phyloP scores from a whole-genome alignment of 1,139 yeast genomes.

The Nakaseomyces nivariensis region DNA sequence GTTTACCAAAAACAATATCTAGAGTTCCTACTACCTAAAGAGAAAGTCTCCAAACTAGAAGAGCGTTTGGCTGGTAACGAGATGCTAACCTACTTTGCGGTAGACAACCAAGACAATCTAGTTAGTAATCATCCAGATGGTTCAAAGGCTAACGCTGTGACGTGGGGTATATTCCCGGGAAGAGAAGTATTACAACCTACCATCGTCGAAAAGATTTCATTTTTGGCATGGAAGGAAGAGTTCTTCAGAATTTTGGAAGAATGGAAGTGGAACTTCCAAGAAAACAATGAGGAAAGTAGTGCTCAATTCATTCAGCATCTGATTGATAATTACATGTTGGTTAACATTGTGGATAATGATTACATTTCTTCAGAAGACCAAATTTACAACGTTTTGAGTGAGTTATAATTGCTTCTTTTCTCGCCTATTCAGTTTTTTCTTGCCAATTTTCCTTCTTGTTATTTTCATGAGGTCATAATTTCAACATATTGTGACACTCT shows the following conservation, averaged over 20 bases:
- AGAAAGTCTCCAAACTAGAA: slow-evolving; percentile 31
- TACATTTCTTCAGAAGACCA: slow-evolving; percentile 34
- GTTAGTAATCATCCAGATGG: slow-evolving; percentile 61
- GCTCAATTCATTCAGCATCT: slow-evolving; percentile 40
- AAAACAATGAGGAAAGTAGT: slow-evolving; percentile 27
- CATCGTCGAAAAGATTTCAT: slow-evolving; percentile 80
- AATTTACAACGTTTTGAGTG: slow-evolving; percentile 32
- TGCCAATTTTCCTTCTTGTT: background rate
- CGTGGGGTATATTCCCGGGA: slow-evolving; percentile 97
- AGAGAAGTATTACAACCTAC: slow-evolving; percentile 88
- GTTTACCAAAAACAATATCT: slow-evolving; percentile 90
- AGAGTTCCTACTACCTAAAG: slow-evolving; percentile 68
- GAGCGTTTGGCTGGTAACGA: slow-evolving; percentile 34
- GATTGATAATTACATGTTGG: slow-evolving; percentile 56
- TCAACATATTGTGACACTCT: background rate
- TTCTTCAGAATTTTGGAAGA: slow-evolving; percentile 74
- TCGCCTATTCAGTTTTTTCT: background rate
- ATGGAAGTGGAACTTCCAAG: slow-evolving; percentile 57
- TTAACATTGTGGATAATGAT: slow-evolving; percentile 88
- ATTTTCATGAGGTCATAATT: background rate
- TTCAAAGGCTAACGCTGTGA: slow-evolving; percentile 79
- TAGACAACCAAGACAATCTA: slow-evolving; percentile 45
- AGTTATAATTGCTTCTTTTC: slow-evolving; percentile 3
- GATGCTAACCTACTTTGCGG: slow-evolving; percentile 70
- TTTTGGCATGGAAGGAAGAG: slow-evolving; percentile 95